Conservation (phyloP, 176 grass and related monocot genomes). For the sorghum (Sorghum bicolor) region Sorghum_bicolor_NCBIv3 NC_012871.2:23350001-23350500, state of each 20-base stretch:
- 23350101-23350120: neutral
- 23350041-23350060: too few relatives aligned
- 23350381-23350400: constrained; percentile 20
- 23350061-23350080: neutral
- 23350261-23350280: too few relatives aligned
- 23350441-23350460: constrained; percentile 6
- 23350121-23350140: neutral
- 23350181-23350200: too few relatives aligned
- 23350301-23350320: too few relatives aligned
- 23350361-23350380: constrained; percentile 19
- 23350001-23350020: too few relatives aligned
- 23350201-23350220: too few relatives aligned
- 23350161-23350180: too few relatives aligned
- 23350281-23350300: too few relatives aligned
- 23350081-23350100: neutral
- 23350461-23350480: neutral
- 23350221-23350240: too few relatives aligned
- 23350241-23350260: too few relatives aligned
- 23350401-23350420: constrained; percentile 30
- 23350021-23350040: too few relatives aligned
- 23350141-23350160: too few relatives aligned
- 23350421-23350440: neutral
- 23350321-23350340: neutral
- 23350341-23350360: constrained; percentile 7
- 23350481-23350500: neutral